Evolutionary conservation across 345 rosid genomes (phyloP), one percentile per base, ranked within the genome.

Genomic region (Gossypium ekmanianum): DNA sequence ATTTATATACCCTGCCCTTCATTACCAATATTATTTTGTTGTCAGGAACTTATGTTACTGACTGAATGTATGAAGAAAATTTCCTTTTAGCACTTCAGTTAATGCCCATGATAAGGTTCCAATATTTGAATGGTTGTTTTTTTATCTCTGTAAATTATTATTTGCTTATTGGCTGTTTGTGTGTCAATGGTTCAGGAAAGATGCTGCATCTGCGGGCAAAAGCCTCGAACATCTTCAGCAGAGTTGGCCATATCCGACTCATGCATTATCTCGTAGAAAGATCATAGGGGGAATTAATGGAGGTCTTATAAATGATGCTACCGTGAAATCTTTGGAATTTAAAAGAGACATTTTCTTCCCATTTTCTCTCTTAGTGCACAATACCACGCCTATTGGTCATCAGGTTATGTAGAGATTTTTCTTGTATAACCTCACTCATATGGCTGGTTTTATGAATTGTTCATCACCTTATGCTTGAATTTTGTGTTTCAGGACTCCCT

Each of bases 241-340:
- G 71, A 85, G 82, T 78, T 84, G 74, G 77, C 81, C 87, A 74
- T 81, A 79, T 78, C 75, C 83, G 68, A 88, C 82, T 74, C 97
- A 94, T 75, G 87, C 83, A 13, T 81, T 88, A 82, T 87, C 91
- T 84, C 91, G 92, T 73, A 94, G 91, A 81, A 89, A 85, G 85
- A 87, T 92, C 78, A 89, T 88, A 3, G 91, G 98, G 58, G 97
- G 97, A 79, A 87, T 92, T 73, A 90, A 89, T 73, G 98, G 98
- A 76, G 95, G 97, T 64, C 83, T 94, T 44, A 84, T 94, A 78
- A 91, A 87, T 79, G 87, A 89, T 68, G 87, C 80, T 81, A 85
- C 91, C 47, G 63, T 94, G 85, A 84, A 78, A 80, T 91, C 94
- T 64, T 79, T 94, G 81, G 91, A 90, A 62, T 88, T 79, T 81